These are phyloP conservation scores for Aspergillus transmontanensis DNA, from an alignment of 2,329 filamentous ascomycete genomes.

Conservation along the genomic window DNA sequence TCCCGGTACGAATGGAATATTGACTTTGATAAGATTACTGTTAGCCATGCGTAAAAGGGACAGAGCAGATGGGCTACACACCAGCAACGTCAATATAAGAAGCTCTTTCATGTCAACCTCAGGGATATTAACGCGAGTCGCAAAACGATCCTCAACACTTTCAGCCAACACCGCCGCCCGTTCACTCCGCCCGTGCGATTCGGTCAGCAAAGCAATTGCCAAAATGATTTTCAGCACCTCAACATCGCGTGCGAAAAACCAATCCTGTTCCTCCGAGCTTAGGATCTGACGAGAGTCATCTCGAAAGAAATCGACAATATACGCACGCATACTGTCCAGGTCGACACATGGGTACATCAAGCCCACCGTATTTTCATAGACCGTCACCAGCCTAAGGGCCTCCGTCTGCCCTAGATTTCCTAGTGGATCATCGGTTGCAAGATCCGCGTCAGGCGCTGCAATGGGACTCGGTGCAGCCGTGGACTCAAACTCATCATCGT, in stretches of 20 bases:
- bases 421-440: constrained; percentile 65
- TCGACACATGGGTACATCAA: constrained; percentile 86
- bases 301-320: constrained; percentile 30
- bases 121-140: constrained; percentile 34
- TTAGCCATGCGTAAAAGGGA: not conserved
- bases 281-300: constrained; percentile 1
- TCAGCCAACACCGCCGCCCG: constrained; percentile 39
- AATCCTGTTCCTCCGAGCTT: constrained; percentile 27
- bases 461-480: constrained; percentile 23
- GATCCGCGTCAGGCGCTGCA: constrained; percentile 30
- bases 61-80: constrained; percentile 10
- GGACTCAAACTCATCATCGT: constrained; percentile 24
- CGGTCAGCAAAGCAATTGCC: constrained; percentile 72
- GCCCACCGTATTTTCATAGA: constrained; percentile 85
- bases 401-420: constrained; percentile 75
- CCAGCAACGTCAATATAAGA: constrained; percentile 35
- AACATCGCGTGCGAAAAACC: constrained; percentile 52
- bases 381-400: constrained; percentile 71
- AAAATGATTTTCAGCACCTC: constrained; percentile 79
- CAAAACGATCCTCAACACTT: constrained; percentile 40
- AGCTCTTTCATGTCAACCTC: constrained; percentile 44
- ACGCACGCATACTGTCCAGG: constrained; percentile 66
- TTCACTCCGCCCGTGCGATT: constrained; percentile 75
- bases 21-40: constrained; percentile 19
- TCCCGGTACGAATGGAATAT: constrained; percentile 48